Percentiles rank a stretch among this genome's conserved stretches.
These are phyloP conservation scores for Fusarium chaquense DNA, from an alignment of 2,329 filamentous ascomycete genomes.

Conservation along the genomic window DNA sequence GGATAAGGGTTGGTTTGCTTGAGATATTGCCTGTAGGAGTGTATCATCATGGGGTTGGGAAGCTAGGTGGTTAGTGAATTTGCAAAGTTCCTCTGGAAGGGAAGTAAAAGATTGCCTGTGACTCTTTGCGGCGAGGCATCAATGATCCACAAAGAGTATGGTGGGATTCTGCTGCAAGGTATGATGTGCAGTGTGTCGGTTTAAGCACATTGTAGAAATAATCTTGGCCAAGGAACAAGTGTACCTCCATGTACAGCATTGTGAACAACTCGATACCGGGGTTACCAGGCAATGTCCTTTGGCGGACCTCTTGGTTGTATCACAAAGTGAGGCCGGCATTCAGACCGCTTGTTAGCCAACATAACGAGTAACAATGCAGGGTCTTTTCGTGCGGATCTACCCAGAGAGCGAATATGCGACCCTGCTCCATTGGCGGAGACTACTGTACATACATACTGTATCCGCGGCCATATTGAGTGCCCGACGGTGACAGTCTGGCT, in stretches of 20 bases:
- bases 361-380: slow-evolving; percentile 33
- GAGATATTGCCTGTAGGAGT: slow-evolving; percentile 7
- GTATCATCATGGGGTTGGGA: slow-evolving; percentile 9
- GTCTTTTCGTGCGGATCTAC: slow-evolving; percentile 31
- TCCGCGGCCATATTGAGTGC: slow-evolving; percentile 16
- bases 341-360: slow-evolving; percentile 35
- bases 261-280: neutral
- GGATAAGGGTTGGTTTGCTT: slow-evolving; percentile 4
- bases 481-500: neutral
- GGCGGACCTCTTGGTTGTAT: slow-evolving; percentile 10
- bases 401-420: neutral
- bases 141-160: slow-evolving; percentile 26
- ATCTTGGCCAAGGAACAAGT: neutral
- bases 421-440: slow-evolving; percentile 6
- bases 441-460: neutral
- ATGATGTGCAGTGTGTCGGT: slow-evolving; percentile 27
- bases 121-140: slow-evolving; percentile 38
- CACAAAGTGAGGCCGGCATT: slow-evolving; percentile 31
- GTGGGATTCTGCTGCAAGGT: slow-evolving; percentile 26
- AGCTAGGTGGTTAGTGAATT: slow-evolving; percentile 14
- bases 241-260: slow-evolving; percentile 20
- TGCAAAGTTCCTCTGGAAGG: slow-evolving; percentile 33
- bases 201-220: neutral
- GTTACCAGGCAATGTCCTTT: neutral
- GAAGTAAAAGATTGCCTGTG: slow-evolving; percentile 20